These are phyloP conservation scores for Fistulifera pelliculosa DNA, from an alignment of 108 stramenopile genomes.

Conservation along the genomic window DNA sequence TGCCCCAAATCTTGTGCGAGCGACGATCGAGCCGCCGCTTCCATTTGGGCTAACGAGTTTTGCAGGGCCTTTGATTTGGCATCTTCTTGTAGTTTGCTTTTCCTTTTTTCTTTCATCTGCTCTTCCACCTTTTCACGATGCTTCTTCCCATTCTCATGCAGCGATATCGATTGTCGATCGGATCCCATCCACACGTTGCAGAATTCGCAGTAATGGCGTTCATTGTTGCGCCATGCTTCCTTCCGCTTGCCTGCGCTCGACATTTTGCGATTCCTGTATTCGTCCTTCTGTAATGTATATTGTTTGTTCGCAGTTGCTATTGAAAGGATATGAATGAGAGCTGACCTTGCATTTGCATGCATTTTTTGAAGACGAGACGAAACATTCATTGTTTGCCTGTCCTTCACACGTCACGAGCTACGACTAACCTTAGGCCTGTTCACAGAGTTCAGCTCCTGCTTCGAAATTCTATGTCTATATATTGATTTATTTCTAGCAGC, in stretches of 20 bases:
- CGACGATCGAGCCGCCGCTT: conserved; percentile 40
- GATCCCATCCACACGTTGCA: conserved; percentile 83
- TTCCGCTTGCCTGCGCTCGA: not conserved
- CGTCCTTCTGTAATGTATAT: no score
- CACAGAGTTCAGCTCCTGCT: no score
- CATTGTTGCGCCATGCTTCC: conserved; percentile 7
- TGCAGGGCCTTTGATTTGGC: conserved; percentile 41
- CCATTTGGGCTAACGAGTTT: conserved; percentile 35
- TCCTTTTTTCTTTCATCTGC: conserved; percentile 35
- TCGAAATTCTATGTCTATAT: no score
- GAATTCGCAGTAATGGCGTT: conserved; percentile 69
- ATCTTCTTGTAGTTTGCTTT: conserved; percentile 47
- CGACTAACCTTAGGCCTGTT: no score
- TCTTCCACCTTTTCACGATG: conserved; percentile 63
- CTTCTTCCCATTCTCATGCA: conserved; percentile 85
- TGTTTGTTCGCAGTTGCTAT: no score
- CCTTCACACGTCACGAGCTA: no score
- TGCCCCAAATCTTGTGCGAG: conserved; percentile 6
- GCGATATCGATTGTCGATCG: conserved; percentile 67
- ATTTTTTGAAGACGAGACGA: no score
- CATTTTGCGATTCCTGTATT: no score
- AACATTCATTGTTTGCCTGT: no score
- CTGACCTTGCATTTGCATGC: no score
- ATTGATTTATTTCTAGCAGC: no score
- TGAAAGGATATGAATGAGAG: no score